Percentiles rank a stretch among this genome's conserved stretches.
Evolutionary conservation across 2,329 filamentous ascomycete genomes (phyloP).

Genomic region (Pezicula radicicola): DNA sequence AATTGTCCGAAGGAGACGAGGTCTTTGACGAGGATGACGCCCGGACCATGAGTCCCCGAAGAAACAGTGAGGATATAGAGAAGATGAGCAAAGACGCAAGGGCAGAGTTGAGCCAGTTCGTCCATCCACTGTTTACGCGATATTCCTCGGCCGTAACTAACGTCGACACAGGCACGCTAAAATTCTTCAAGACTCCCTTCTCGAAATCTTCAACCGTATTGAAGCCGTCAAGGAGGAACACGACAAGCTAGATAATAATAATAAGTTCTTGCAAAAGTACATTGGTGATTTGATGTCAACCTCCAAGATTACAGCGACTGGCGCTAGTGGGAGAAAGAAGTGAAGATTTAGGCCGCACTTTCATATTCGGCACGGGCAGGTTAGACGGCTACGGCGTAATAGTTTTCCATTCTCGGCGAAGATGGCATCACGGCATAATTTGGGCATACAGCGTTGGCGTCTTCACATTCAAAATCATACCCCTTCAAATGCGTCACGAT

Average conservation of each 20-base stretch:
- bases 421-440: conserved; percentile 5
- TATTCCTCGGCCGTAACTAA: neutral
- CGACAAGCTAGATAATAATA: conserved; percentile 94
- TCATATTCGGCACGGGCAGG: neutral
- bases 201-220: conserved; percentile 88
- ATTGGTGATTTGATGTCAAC: conserved; percentile 93
- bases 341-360: neutral
- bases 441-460: conserved; percentile 24
- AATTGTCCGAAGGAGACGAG: conserved; percentile 65
- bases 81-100: conserved; percentile 81
- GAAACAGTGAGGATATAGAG: conserved; percentile 89
- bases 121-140: conserved; percentile 21
- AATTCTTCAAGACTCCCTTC: conserved; percentile 81
- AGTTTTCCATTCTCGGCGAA: conserved; percentile 6
- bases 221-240: conserved; percentile 93
- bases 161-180: conserved; percentile 71
- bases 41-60: conserved; percentile 87
- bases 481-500: conserved; percentile 14
- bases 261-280: conserved; percentile 96
- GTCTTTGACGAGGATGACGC: conserved; percentile 81
- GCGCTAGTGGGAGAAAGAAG: conserved; percentile 13
- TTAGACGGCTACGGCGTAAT: conserved; percentile 13
- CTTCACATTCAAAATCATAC: conserved; percentile 19
- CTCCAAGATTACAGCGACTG: conserved; percentile 63
- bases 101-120: conserved; percentile 54